Evolutionary conservation across 148 eudicot genomes (phyloP).

Genomic region (Silene conica): DNA sequence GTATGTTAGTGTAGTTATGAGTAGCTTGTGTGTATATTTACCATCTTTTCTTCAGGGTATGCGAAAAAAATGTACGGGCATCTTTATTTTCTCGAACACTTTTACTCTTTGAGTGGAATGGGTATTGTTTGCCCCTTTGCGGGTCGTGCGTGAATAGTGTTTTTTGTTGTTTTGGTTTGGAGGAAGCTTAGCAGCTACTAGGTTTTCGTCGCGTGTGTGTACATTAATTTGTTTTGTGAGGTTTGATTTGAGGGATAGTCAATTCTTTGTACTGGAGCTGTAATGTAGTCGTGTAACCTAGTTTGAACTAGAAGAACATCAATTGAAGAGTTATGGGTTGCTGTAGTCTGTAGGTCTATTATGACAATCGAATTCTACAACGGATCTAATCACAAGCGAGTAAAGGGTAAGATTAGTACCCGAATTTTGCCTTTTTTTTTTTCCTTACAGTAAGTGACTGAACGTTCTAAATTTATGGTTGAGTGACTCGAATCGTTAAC

Average conservation of each 20-base stretch:
- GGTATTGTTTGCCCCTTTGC: neutral
- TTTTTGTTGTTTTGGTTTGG: slow-evolving; percentile 2
- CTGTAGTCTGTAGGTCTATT: neutral
- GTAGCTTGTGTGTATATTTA: slow-evolving; percentile 32
- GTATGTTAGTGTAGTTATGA: slow-evolving; percentile 23
- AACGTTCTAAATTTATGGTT: too few species aligned
- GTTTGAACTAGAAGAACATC: slow-evolving; percentile 10
- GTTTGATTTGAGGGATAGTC: neutral
- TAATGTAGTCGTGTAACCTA: slow-evolving; percentile 25
- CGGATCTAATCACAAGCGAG: too few species aligned
- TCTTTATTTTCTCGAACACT: slow-evolving; percentile 10
- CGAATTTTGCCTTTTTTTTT: too few species aligned
- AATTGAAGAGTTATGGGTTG: slow-evolving; percentile 15
- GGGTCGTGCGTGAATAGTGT: neutral
- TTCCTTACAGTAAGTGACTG: too few species aligned
- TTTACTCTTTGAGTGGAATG: neutral
- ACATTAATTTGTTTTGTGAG: neutral
- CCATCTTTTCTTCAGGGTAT: slow-evolving; percentile 6
- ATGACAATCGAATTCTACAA: too few species aligned
- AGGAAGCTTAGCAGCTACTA: neutral
- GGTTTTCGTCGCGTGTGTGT: slow-evolving; percentile 14
- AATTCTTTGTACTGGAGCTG: slow-evolving; percentile 17
- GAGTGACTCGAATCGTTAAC: too few species aligned
- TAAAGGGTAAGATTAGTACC: too few species aligned
- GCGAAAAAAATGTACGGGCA: slow-evolving; percentile 2